phyloP scores from a whole-genome alignment of 352 stramenopile species.

The Phytophthora sp. region DNA sequence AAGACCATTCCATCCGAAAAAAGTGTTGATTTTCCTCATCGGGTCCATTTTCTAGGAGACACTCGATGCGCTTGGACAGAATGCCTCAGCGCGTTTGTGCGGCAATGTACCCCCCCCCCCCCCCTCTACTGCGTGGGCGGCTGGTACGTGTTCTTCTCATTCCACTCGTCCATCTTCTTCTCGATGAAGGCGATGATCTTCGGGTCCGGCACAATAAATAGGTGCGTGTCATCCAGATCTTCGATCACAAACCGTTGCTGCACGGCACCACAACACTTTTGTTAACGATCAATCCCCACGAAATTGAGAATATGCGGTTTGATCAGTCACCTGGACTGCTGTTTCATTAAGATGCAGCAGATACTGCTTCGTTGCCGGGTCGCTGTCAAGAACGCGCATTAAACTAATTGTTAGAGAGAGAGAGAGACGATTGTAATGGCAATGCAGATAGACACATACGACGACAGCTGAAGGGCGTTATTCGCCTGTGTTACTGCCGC shows the following conservation, averaged over 20 bases:
- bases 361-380: conserved; percentile 88
- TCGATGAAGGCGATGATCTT: conserved; percentile 87
- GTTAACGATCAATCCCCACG: neutral
- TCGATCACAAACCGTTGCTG: conserved; percentile 89
- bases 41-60: neutral
- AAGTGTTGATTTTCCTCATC: conserved; percentile 1
- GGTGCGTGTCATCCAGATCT: conserved; percentile 82
- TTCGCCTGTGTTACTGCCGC: neutral
- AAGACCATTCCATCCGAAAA: conserved; percentile 3
- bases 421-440: too few species aligned
- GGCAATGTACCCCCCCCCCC: too few species aligned
- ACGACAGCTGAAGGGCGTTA: neutral
- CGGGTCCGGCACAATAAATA: conserved; percentile 88
- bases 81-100: too few species aligned
- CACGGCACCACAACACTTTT: neutral
- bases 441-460: neutral
- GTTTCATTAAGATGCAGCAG: conserved; percentile 84
- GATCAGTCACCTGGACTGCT: conserved; percentile 69
- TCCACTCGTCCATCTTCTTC: conserved; percentile 92
- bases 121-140: conserved; percentile 55
- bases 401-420: conserved; percentile 14
- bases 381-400: conserved; percentile 48
- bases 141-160: conserved; percentile 90
- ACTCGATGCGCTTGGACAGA: too few species aligned
- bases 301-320: too few species aligned